Base-by-base conservation (phyloP, 2,329 filamentous ascomycete species). In the Blumeriella jaapii region DNA sequence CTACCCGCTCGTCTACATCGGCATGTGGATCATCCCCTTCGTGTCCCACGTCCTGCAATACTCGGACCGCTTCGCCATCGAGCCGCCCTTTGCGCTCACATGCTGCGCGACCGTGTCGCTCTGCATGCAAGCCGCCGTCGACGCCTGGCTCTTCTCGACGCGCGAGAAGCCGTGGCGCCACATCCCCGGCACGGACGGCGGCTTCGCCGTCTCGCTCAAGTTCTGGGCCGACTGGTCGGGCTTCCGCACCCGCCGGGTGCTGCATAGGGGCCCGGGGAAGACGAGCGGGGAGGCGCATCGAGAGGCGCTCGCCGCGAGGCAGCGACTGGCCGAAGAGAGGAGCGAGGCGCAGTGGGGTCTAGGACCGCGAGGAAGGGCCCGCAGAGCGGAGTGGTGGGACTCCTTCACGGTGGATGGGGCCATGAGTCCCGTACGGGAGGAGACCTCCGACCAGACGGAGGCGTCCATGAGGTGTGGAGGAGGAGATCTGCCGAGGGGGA, bases 1-100 rank as follows among this genome's bases (percentile, higher is more conserved):
- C 30, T 89, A 89, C 54, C 82, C 82, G 0, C 54, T 78, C 12
- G 68, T 81, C 3, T 87, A 89, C 56, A 64, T 82, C 13, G 56
- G 72, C 4, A 71, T 83, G 45, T 89, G 82, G 82, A 59, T 80
- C 3, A 59, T 82, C 6, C 82, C 82, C 0, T 82, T 86, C 47
- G 59, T 77, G 2, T 64, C 65, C 2, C 78, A 86, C 53, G 63
- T 74, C 31, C 57, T 76, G 31, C 66, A 65, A 34, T 81, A 76
- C 56, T 62, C 64, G 42, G 61, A 74, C 31, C 51, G 59, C 31
- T 70, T 61, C 36, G 67, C 62, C 5, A 45, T 54, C 11, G 55
- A 69, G 30, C 68, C 69, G 1, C 65, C 79, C 0, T 76, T 71
- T 44, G 64, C 59, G 34, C 57, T 87, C 29, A 61, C 64, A 8